These are phyloP conservation scores for Serendipita sp. DNA, from an alignment of 768 basidiomycete species.

Conservation along the genomic window DNA sequence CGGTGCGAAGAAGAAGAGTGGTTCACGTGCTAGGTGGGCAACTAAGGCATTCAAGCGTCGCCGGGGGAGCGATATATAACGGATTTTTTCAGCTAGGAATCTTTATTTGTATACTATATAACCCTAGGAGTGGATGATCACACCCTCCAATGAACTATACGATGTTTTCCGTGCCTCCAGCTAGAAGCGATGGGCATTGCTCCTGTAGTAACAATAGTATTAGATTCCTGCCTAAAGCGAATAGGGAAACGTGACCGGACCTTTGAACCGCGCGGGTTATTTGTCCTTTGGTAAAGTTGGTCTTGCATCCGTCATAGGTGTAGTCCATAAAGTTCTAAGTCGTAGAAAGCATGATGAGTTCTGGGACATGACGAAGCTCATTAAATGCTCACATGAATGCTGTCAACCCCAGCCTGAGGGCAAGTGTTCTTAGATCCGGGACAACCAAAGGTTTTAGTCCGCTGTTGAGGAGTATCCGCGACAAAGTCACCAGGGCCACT, in stretches of 20 bases:
- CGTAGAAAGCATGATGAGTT: background rate
- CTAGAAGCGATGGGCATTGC: too few species aligned
- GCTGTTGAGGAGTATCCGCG: background rate
- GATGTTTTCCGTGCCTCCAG: too few species aligned
- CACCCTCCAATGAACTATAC: too few species aligned
- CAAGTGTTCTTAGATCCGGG: background rate
- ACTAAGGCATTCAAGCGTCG: slow-evolving; percentile 21
- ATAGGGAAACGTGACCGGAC: too few species aligned
- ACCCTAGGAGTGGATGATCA: too few species aligned
- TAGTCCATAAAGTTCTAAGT: background rate
- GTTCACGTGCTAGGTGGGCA: slow-evolving; percentile 16
- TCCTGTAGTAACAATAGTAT: too few species aligned
- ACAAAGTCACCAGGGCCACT: background rate
- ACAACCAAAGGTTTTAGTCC: background rate
- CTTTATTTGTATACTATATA: too few species aligned
- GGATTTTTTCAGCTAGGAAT: slow-evolving; percentile 14
- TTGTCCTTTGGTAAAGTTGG: too few species aligned
- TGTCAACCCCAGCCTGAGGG: background rate
- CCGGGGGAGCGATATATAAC: slow-evolving; percentile 27
- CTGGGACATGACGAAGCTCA: too few species aligned
- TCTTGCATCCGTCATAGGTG: background rate
- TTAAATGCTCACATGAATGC: background rate
- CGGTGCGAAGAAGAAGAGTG: slow-evolving; percentile 10
- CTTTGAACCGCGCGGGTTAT: too few species aligned
- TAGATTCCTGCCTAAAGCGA: too few species aligned